Evolutionary conservation across 805 yeast genomes (phyloP), one percentile per base, ranked within the genome.

Genomic region (Hanseniaspora jakobsenii): DNA sequence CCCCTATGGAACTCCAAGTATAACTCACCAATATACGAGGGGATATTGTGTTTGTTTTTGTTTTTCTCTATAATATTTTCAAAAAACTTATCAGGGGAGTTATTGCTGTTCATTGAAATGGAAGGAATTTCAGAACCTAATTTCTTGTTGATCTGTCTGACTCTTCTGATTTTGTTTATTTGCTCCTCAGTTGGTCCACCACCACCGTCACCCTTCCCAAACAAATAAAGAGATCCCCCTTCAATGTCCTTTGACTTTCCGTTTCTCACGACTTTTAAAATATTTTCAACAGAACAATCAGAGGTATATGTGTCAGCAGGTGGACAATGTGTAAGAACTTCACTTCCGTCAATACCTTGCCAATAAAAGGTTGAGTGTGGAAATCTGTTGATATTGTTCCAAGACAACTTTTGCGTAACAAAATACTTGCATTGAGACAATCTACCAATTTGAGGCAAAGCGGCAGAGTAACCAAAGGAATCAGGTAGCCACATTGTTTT

Each of bases 131-230:
- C 57, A 10, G 45, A 35, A 3, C 89, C 93, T 12, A 79, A 79
- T 4, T 79, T 78, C 55, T 89, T 81, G 17, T 86, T 72, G 48
- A 87, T 61, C 13, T 96, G 96, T 56, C 97, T 73, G 59, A 89
- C 79, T 53, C 97, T 77, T 57, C 97, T 76, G 56, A 89, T 69
- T 59, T 85, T 87, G 58, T 91, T 97, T 50, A 89, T 55, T 94
- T 86, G 87, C 56, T 83, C 94, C 31, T 82, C 81, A 3, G 84
- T 78, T 36, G 98, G 97, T 6, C 98, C 98, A 51, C 98, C 98
- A 50, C 98, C 98, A 54, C 98, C 98, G 59, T 89, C 98, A 55
- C 98, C 98, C 54, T 81, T 78, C 31, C 98, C 98, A 54, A 74
- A 91, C 34, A 86, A 66, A 56, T 91, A 65, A 53, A 89, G 66